A percentile compares a stretch with the other conserved stretches of the same genome.
Conservation (phyloP, 495 filamentous ascomycete species). For the Penicillium daleae region DNA sequence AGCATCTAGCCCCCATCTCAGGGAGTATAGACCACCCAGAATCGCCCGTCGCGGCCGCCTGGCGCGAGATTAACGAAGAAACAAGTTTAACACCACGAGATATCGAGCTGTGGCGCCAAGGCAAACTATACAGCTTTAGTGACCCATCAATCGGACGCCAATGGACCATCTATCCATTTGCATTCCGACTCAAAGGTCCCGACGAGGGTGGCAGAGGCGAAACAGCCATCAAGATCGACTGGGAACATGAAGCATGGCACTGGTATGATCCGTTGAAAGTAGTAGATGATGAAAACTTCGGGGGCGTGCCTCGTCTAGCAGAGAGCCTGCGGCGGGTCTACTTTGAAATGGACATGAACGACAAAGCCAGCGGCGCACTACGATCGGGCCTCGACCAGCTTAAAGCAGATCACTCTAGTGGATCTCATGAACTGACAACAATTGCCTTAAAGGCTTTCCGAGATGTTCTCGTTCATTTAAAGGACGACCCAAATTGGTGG, state of each 20-base stretch:
- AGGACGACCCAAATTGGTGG: slow-evolving; percentile 51
- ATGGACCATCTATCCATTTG: slow-evolving; percentile 69
- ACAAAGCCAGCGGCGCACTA: slow-evolving; percentile 45
- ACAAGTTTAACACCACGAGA: slow-evolving; percentile 53
- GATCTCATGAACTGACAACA: slow-evolving; percentile 58
- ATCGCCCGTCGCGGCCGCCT: slow-evolving; percentile 56
- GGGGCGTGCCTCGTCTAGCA: slow-evolving; percentile 57
- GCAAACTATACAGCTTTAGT: slow-evolving; percentile 60
- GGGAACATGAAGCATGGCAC: slow-evolving; percentile 63
- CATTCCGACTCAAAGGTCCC: slow-evolving; percentile 53
- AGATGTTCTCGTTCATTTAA: slow-evolving; percentile 40
- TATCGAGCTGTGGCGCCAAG: slow-evolving; percentile 56
- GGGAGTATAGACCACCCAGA: slow-evolving; percentile 60
- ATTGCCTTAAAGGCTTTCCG: slow-evolving; percentile 52
- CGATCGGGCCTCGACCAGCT: slow-evolving; percentile 49
- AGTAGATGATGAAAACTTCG: slow-evolving; percentile 41
- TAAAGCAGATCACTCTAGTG: slow-evolving; percentile 57
- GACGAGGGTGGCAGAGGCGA: slow-evolving; percentile 32
- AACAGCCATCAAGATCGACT: slow-evolving; percentile 56
- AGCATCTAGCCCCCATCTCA: slow-evolving; percentile 62
- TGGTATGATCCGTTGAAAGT: slow-evolving; percentile 59
- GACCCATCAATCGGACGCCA: slow-evolving; percentile 55
- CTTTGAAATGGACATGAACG: slow-evolving; percentile 53
- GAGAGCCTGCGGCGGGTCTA: slow-evolving; percentile 61
- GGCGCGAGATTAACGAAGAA: slow-evolving; percentile 66